Base-by-base conservation (phyloP, 2,329 filamentous ascomycete genomes). In the Hymenoscyphus fructigenus region DNA sequence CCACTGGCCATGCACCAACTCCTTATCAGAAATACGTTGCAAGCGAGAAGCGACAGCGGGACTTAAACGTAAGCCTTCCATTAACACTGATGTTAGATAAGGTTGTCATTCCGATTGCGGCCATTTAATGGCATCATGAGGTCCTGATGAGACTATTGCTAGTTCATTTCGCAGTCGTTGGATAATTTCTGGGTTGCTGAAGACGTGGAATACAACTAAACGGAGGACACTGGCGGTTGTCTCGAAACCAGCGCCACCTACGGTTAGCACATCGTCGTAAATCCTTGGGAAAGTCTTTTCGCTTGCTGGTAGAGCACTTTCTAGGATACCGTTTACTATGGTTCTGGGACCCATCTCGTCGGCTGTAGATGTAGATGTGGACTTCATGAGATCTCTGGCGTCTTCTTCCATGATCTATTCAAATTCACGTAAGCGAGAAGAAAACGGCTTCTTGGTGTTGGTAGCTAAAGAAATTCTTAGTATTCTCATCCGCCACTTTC, bases 81-180 rank as follows among this genome's bases (percentile, higher is more conserved):
- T 67, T 57, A 77, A 70, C 26, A 74, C 66, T 20, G 70, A 74
- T 7, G 69, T 72, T 6, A 76, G 63, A 65, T 69, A 75, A 4
- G 74, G 72, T 10, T 75, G 66, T 15, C 71, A 63, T 56, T 75
- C 72, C 1, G 75, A 20, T 15, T 47, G 56, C 6, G 57, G 47
- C 28, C 68, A 17, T 20, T 44, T n/a, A 5, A 20, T 7, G 5
- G 41, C 9, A 20, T 20, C 41, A 20, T 20, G 17, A 75, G 0
- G 79, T 73, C 12, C 64, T 53, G 57, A 62, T 36, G 65, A 53
- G 47, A 66, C 62, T 32, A 65, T 59, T 23, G 62, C 67, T 2
- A 81, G 72, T 64, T 81, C 79, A 0, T 67, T 60, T 9, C 70
- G 71, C 9, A 82, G 67, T 5, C 65, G 69, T 0, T 62, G 14